phyloP scores from a whole-genome alignment of 495 filamentous ascomycete genomes.

The Annulohypoxylon moriforme region DNA sequence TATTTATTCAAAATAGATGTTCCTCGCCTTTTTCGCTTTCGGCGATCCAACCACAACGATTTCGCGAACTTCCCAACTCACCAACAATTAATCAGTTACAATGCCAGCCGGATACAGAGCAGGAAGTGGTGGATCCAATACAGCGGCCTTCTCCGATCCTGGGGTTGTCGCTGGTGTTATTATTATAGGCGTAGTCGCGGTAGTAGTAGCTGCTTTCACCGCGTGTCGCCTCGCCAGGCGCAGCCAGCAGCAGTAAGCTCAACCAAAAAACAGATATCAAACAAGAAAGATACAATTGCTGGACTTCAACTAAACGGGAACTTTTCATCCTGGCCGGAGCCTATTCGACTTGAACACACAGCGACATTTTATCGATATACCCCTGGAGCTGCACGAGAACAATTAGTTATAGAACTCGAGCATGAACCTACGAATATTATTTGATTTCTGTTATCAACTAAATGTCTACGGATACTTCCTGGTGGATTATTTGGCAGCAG shows the following conservation, averaged over 20 bases:
- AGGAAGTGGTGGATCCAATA: neutral
- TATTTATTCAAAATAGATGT: neutral
- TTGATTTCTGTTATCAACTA: too few relatives aligned
- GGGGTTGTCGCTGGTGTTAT: slow-evolving; percentile 2
- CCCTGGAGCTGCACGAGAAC: neutral
- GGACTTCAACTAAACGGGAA: neutral
- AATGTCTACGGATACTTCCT: neutral
- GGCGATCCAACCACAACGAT: neutral
- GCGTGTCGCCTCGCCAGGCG: neutral
- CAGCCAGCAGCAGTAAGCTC: neutral
- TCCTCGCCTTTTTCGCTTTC: neutral
- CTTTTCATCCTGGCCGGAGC: neutral
- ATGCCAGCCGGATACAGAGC: slow-evolving; percentile 8
- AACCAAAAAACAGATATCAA: neutral
- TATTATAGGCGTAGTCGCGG: neutral
- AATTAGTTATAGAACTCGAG: neutral
- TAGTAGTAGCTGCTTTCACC: neutral
- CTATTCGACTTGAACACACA: neutral
- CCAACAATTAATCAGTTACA: neutral
- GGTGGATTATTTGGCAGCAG: neutral
- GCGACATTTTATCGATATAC: neutral
- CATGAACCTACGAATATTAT: neutral
- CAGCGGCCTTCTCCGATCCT: neutral
- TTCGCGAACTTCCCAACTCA: neutral
- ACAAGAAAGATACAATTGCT: neutral